Evolutionary conservation across 2,329 filamentous ascomycete genomes (phyloP), one percentile per base, ranked within the genome.

Genomic region (Calonectria pseudoturangicola): DNA sequence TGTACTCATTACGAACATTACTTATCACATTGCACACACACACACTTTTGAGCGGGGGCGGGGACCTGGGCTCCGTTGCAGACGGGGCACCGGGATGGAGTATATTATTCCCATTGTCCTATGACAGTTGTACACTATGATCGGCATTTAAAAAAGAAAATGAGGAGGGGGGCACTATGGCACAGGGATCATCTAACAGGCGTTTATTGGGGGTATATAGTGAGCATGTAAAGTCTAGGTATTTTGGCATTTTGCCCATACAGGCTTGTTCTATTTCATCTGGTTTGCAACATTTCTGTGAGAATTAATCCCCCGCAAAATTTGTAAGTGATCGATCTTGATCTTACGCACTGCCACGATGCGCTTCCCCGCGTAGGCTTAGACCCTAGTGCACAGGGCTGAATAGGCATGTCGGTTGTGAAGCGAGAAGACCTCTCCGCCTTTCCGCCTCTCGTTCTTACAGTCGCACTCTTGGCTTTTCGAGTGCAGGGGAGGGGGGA

Each of bases 141-240:
- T 62, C 66, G 58, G 65, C 62, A 69, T 66, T 33, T 33, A 71
- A 76, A 70, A 68, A 74, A 68, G 28, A 63, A 63, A 75, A 79
- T 74, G 74, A 73, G 64, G 67, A 70, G 60, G 68, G 33, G 21
- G 30, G 54, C 33, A 10, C 21, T 10, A 41, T 36, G 16, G 54
- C 54, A 60, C 54, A 60, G 13, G 15, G 28, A 39, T 60, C 54
- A 60, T 60, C 66, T 66, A 64, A 56, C 43, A 58, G 74, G 69
- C 68, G 64, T 74, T 79, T 39, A 18, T 21, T 36, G 36, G 16
- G 30, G 68, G 30, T 66, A 71, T 28, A 51, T 48, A 73, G 64
- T 66, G 50, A 68, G 66, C 71, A 71, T 66, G 72, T 65, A 73
- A 65, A 71, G 50, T 48, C 58, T 63, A 36, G 7, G 33, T 56